phyloP scores from a whole-genome alignment of 192 early-diverging fungal species.

The Coemansia sp. region DNA sequence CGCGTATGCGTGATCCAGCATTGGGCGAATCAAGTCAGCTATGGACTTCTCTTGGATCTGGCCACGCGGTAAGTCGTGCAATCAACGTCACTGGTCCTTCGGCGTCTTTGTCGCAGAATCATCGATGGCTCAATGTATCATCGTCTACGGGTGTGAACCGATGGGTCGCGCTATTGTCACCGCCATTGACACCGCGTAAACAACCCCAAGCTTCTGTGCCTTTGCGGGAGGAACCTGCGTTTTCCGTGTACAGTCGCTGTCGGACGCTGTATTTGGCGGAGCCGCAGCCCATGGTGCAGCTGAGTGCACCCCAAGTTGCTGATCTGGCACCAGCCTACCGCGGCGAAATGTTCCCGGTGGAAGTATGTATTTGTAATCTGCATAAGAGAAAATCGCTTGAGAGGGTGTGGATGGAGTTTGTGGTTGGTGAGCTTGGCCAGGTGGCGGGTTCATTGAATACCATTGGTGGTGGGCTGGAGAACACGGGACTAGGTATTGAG shows the following conservation, averaged over 20 bases:
- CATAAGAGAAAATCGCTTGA: constrained; percentile 9
- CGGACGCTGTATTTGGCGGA: constrained; percentile 19
- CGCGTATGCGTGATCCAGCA: constrained; percentile 10
- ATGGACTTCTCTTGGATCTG: neutral
- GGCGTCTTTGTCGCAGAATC: constrained; percentile 15
- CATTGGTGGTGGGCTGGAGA: neutral
- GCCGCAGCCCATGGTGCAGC: constrained; percentile 5
- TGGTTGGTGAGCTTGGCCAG: neutral
- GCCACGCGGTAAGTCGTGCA: constrained; percentile 14
- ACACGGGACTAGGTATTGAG: neutral
- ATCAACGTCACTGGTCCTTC: constrained; percentile 17
- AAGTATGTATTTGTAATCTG: constrained; percentile 19
- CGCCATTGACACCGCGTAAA: constrained; percentile 10
- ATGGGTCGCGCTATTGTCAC: constrained; percentile 29
- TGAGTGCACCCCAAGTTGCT: constrained; percentile 17
- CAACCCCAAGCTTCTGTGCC: neutral
- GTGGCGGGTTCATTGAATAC: constrained; percentile 10
- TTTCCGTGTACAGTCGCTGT: constrained; percentile 45
- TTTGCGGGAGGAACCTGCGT: constrained; percentile 13
- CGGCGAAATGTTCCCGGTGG: constrained; percentile 41
- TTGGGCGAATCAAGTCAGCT: constrained; percentile 8
- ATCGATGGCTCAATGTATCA: constrained; percentile 19
- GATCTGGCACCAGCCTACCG: constrained; percentile 27
- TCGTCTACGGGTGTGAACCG: neutral
- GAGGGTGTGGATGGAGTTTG: constrained; percentile 9